Conservation (phyloP, 495 filamentous ascomycete genomes). For the Chaetomium cochliodes region DNA sequence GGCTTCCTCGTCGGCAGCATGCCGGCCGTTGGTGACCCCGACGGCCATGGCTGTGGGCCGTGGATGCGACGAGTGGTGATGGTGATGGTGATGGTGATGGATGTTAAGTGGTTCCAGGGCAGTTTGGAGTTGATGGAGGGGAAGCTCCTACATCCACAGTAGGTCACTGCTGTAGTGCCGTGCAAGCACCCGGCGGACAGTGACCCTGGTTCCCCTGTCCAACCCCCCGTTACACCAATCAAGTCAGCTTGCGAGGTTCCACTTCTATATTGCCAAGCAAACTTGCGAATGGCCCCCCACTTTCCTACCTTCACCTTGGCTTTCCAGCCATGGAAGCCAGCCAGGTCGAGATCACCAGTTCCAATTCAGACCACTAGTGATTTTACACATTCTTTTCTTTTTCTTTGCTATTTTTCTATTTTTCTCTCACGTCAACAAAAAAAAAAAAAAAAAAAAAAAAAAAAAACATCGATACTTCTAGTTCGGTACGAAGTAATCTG, state of each 20-base stretch:
- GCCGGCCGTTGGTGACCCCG: conserved; percentile 46
- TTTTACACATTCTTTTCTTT: too few relatives aligned
- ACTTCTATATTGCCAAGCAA: neutral
- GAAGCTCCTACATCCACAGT: neutral
- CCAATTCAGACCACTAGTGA: too few relatives aligned
- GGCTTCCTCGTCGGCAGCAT: conserved; percentile 60
- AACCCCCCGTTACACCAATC: conserved; percentile 1
- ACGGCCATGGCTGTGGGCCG: conserved; percentile 42
- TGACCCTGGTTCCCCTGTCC: conserved; percentile 1
- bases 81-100: too few relatives aligned
- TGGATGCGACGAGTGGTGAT: conserved; percentile 13
- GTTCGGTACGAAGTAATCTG: too few relatives aligned
- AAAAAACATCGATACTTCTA: too few relatives aligned
- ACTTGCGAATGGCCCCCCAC: neutral
- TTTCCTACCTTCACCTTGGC: neutral
- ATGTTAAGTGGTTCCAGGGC: conserved; percentile 6
- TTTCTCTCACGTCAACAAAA: too few relatives aligned
- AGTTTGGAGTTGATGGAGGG: conserved; percentile 10
- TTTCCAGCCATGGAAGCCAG: too few relatives aligned
- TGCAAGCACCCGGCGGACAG: conserved; percentile 6
- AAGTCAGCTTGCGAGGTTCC: neutral
- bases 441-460: too few relatives aligned
- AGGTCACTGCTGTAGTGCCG: neutral
- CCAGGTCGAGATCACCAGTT: too few relatives aligned
- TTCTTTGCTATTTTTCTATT: too few relatives aligned